These are phyloP conservation scores for Firmiana major DNA, from an alignment of 345 rosid genomes.

Conservation along the genomic window DNA sequence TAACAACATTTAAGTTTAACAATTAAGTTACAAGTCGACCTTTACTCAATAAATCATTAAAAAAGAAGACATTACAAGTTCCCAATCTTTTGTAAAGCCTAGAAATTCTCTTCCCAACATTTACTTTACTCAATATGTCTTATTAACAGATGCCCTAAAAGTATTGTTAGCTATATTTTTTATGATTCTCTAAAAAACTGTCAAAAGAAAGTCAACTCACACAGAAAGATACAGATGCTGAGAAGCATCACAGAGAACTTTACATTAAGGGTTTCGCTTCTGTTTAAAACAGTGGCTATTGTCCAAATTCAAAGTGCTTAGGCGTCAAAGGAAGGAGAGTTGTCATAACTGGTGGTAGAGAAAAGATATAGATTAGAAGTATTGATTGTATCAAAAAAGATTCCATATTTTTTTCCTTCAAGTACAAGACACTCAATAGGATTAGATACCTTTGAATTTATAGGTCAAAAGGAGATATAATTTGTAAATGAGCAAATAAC, in stretches of 20 bases:
- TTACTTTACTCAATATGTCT: background rate
- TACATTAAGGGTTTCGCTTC: background rate
- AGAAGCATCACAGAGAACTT: background rate
- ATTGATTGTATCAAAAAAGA: background rate
- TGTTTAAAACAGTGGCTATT: background rate
- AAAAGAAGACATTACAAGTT: background rate
- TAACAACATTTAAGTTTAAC: background rate
- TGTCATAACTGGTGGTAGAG: background rate
- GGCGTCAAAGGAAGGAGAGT: background rate
- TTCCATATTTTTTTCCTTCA: background rate
- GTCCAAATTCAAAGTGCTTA: background rate
- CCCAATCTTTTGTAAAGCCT: background rate
- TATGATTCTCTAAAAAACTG: background rate
- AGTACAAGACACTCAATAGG: background rate
- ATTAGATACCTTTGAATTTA: background rate
- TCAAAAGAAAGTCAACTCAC: conserved; percentile 1
- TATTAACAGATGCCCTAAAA: background rate
- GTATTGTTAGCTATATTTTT: background rate
- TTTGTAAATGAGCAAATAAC: background rate
- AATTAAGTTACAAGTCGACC: background rate
- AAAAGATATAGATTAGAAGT: background rate
- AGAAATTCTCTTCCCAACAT: background rate
- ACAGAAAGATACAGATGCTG: background rate
- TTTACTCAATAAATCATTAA: background rate
- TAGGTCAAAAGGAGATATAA: too few species aligned